Evolutionary conservation across 768 basidiomycete genomes (phyloP), one percentile per base, ranked within the genome.

Genomic region (Kwoniella sp.): DNA sequence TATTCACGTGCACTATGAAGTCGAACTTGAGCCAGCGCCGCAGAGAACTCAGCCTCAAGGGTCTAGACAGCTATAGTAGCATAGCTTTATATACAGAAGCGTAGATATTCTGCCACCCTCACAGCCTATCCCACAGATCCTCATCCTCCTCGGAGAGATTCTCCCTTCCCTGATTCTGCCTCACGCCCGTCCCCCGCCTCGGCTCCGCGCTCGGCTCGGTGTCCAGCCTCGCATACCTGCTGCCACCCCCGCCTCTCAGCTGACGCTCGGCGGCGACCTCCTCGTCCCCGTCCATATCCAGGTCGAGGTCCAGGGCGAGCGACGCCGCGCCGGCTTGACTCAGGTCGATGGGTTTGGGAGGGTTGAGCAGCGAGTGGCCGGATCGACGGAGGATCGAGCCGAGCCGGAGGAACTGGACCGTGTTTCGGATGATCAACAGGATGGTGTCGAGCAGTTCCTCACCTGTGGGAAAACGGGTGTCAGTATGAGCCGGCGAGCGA

Each of bases 381-480:
- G 75, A 75, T 65, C 77, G 88, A 75, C 92, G 81, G 82, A 96
- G 86, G 43, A 98, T 89, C 19, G 88, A 81, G 15, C 91, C 93
- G 15, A 99, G 79, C 22, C 92, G 83, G 25, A 87, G 84, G 69
- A 96, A 96, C 51, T 76, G 76, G 49, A 99, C 81, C 50, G 90
- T 82, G 70, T 96, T 98, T 34, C 93, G 82, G 17, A 87, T 89
- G 60, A 98, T 84, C 23, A 98, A 83, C 22, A 98, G 78, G 46
- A 96, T 77, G 2, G 89, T 95, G 70, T 98, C 95, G 41, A 98
- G 80, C 1, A 98, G 77, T 66, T 95, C 92, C 76, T 99, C 93
- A 66, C 89, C 87, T 76, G 88, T 89, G 72, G 14, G 3, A 31
- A 12, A 7, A n/a, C 45, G 87, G 89, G 31, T 83, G 82, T 26